These are phyloP conservation scores for Populus trichocarpa DNA, from an alignment of 441 rosid species.

Conservation along the genomic window DNA sequence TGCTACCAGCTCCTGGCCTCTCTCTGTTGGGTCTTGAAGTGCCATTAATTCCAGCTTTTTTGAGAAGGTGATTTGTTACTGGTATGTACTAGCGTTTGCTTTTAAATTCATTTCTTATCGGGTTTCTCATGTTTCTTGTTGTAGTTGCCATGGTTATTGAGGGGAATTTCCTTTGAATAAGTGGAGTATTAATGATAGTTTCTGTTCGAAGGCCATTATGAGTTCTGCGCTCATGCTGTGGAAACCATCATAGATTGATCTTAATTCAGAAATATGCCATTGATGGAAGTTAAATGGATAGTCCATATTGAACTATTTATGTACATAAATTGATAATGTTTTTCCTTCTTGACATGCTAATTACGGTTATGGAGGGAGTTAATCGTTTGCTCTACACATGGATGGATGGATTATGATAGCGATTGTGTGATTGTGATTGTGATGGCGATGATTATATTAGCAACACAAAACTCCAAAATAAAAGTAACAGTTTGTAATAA, in stretches of 20 bases:
- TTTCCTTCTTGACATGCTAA: not conserved
- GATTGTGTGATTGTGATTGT: not conserved
- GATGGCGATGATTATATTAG: not conserved
- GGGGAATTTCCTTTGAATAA: not conserved
- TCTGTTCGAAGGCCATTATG: not conserved
- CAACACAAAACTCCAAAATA: not conserved
- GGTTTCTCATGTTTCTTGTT: not conserved
- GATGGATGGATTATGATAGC: not conserved
- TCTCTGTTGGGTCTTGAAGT: not conserved
- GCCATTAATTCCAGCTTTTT: not conserved
- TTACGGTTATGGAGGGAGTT: not conserved
- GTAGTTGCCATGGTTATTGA: not conserved
- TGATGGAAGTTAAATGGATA: not conserved
- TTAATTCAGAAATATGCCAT: not conserved
- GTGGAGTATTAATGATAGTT: not conserved
- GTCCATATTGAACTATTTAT: not conserved
- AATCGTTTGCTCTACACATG: not conserved
- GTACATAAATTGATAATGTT: not conserved
- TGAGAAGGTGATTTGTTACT: not conserved
- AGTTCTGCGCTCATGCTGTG: not conserved
- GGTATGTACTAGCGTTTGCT: not conserved
- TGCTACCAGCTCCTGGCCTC: constrained; percentile 26
- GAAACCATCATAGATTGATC: not conserved
- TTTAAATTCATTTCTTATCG: not conserved
- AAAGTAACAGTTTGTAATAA: not conserved